phyloP scores from a whole-genome alignment of 257 asterid genomes.

The Schizonepeta tenuifolia region DNA sequence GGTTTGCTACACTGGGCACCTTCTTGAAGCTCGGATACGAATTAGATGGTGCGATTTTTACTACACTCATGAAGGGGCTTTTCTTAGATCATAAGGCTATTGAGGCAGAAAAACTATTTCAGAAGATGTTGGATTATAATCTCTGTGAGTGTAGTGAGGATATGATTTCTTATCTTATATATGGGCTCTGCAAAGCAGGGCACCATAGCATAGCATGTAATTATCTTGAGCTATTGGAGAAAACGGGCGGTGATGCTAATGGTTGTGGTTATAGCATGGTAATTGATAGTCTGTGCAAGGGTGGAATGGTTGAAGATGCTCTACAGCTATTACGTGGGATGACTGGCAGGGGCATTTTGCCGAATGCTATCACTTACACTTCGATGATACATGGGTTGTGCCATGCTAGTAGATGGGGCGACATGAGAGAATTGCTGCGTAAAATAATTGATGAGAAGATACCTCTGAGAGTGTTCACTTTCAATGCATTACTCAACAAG shows the following conservation, averaged over 20 bases:
- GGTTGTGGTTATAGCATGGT: background rate
- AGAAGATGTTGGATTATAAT: background rate
- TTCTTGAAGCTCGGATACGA: background rate
- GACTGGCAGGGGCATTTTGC: background rate
- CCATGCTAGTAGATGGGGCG: background rate
- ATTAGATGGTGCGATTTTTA: background rate
- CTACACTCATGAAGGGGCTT: slow-evolving; percentile 9
- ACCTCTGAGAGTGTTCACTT: background rate
- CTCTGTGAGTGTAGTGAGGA: background rate
- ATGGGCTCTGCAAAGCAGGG: slow-evolving; percentile 11
- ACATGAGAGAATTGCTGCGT: background rate
- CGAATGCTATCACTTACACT: background rate
- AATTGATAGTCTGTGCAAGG: background rate
- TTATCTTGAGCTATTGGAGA: slow-evolving; percentile 1
- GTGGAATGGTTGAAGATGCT: slow-evolving; percentile 1
- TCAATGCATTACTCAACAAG: background rate
- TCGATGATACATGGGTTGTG: slow-evolving; percentile 1
- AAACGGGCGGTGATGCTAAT: background rate
- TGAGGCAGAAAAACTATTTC: slow-evolving; percentile 11
- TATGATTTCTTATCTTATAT: background rate
- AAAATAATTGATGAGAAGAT: background rate
- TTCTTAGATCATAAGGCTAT: slow-evolving; percentile 12
- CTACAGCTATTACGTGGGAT: background rate
- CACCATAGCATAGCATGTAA: background rate
- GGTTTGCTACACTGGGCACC: slow-evolving; percentile 14